These are phyloP conservation scores for Acanthochlamys bracteata DNA, from an alignment of 106 monocot genomes.

Conservation along the genomic window DNA sequence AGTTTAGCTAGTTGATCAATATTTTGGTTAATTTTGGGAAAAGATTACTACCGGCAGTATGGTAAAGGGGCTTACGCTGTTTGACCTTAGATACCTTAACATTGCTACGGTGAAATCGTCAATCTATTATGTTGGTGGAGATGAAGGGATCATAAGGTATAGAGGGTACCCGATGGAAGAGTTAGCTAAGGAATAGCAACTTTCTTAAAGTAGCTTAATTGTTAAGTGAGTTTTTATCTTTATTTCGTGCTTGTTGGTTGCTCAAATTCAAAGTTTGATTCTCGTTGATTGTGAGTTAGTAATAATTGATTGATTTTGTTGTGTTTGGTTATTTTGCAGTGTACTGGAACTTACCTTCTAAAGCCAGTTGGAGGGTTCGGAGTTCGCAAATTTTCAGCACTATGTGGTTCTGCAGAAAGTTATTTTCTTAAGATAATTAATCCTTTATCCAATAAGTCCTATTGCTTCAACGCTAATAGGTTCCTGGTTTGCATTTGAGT, in stretches of 20 bases:
- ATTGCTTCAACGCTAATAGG: no score
- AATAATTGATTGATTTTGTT: not conserved
- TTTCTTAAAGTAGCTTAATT: conserved; percentile 35
- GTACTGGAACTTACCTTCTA: conserved; percentile 94
- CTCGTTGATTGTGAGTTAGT: not conserved
- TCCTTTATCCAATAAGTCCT: no score
- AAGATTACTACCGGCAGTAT: conserved; percentile 69
- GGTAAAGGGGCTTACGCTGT: conserved; percentile 87
- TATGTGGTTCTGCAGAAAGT: conserved; percentile 74
- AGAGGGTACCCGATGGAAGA: conserved; percentile 99
- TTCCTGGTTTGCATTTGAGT: no score
- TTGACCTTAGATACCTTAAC: conserved; percentile 95
- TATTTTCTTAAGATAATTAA: no score
- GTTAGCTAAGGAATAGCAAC: conserved; percentile 71
- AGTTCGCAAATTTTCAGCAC: conserved; percentile 88
- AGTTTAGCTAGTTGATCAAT: not conserved
- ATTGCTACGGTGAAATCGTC: conserved; percentile 85
- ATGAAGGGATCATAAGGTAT: conserved; percentile 89
- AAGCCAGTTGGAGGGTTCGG: conserved; percentile 77
- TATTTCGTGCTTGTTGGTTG: no score
- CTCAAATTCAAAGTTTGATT: conserved; percentile 7
- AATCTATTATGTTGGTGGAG: conserved; percentile 92
- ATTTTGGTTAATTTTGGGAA: conserved; percentile 1
- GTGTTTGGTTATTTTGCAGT: conserved; percentile 29
- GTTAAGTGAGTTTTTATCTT: no score